Base-by-base conservation (phyloP, 2,329 filamentous ascomycete species). In the Fusarium pseudonygamai region DNA sequence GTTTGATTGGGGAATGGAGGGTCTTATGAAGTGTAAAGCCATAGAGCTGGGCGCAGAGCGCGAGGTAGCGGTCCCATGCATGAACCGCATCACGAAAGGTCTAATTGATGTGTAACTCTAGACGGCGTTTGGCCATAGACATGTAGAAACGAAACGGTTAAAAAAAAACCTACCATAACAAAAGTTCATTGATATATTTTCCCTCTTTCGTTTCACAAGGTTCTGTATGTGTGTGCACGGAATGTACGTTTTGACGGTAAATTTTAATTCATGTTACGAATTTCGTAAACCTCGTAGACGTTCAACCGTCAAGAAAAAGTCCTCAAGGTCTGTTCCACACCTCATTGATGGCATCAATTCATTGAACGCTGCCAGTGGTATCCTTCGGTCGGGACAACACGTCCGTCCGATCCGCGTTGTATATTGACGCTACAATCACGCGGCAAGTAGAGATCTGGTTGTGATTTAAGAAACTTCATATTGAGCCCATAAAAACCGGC, bases 401-500 rank as follows among this genome's bases (percentile, higher is more conserved):
- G 69, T 73, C 69, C 69, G 73, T 71, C 75, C 75, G 63, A 71
- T 77, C 69, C 75, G 70, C 68, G 67, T 74, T 71, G 57, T 67
- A 66, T 76, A 69, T 73, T 72, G 70, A 77, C 72, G 75, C 77
- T 73, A 75, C 69, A 79, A 74, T 79, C 77, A 78, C 77, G 74
- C 73, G 72, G 75, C 71, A 76, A 70, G 71, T 67, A 74, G 69
- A 75, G 71, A 74, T 76, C 72, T 72, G 75, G 75, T 77, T 75
- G 77, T 69, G 65, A 64, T 71, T 79, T 78, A 73, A 79, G 78
- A 79, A 79, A 80, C 81, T 78, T 85, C 80, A 81, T 83, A 83
- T 83, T 83, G 82, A 83, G 80, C 83, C 83, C 82, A 80, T 82
- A 80, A 82, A 81, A 82, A 78, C 81, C 77, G 77, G 78, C 79